A percentile compares a stretch with the other conserved stretches of the same genome.
phyloP scores from a whole-genome alignment of 2,329 filamentous ascomycete genomes.

The Aciculosporium take region DNA sequence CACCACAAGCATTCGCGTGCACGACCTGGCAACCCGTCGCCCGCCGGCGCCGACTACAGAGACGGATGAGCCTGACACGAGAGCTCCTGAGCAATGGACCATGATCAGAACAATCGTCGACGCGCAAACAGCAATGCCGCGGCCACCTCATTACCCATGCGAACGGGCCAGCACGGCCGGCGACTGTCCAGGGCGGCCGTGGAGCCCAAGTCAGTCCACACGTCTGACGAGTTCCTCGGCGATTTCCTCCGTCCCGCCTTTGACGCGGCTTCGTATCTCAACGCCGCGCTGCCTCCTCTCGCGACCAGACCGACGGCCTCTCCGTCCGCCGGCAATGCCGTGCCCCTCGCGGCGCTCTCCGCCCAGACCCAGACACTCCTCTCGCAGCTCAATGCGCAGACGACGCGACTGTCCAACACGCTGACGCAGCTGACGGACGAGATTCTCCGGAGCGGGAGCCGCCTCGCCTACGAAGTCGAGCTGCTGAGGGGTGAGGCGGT shows the following conservation, averaged over 20 bases:
- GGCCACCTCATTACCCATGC: constrained; percentile 15
- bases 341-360: constrained; percentile 62
- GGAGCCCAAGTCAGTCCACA: constrained; percentile 43
- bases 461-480: constrained; percentile 89
- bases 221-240: constrained; percentile 56
- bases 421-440: constrained; percentile 89
- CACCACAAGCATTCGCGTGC: too few relatives aligned
- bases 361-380: constrained; percentile 71
- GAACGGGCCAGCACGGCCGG: constrained; percentile 26
- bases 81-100: constrained; percentile 19
- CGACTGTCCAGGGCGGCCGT: constrained; percentile 23
- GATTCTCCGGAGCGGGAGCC: constrained; percentile 75
- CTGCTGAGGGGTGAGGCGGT: constrained; percentile 78
- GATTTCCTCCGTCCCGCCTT: constrained; percentile 66
- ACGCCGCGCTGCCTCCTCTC: constrained; percentile 59
- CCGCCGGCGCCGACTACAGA: background rate
- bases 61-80: too few relatives aligned
- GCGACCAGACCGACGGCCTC: constrained; percentile 25
- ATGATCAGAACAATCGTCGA: constrained; percentile 23
- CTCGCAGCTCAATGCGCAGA: constrained; percentile 78
- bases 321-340: constrained; percentile 19
- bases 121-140: constrained; percentile 32
- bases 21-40: too few relatives aligned
- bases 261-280: constrained; percentile 75
- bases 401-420: constrained; percentile 63